phyloP scores from a whole-genome alignment of 148 eudicot genomes.

The Talinum fruticosum region DNA sequence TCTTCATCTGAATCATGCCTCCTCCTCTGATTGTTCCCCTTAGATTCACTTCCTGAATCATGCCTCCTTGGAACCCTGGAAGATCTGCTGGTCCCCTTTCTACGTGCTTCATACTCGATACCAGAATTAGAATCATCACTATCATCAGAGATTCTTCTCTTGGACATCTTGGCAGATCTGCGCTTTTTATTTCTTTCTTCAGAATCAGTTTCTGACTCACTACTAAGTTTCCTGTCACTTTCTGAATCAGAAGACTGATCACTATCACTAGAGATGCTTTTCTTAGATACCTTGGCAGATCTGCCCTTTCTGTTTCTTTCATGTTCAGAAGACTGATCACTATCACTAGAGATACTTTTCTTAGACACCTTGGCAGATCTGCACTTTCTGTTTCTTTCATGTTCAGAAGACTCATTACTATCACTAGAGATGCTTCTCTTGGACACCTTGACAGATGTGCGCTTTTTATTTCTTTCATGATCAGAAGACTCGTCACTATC shows the following conservation, averaged over 20 bases:
- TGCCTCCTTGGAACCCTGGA: constrained; percentile 22
- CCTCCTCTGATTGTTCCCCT: constrained; percentile 25
- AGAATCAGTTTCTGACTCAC: constrained; percentile 21
- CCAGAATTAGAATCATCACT: constrained; percentile 30
- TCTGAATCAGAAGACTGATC: constrained; percentile 7
- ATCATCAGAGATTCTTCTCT: constrained; percentile 25
- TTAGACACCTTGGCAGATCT: too few species aligned
- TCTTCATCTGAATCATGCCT: constrained; percentile 33
- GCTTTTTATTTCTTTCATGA: constrained; percentile 22
- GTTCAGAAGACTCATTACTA: constrained; percentile 9
- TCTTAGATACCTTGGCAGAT: constrained; percentile 21
- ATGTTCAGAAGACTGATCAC: constrained; percentile 12
- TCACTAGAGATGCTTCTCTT: constrained; percentile 28
- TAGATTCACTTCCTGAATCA: constrained; percentile 39
- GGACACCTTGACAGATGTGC: constrained; percentile 10
- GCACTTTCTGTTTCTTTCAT: too few species aligned
- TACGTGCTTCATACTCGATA: constrained; percentile 19
- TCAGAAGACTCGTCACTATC: constrained; percentile 20
- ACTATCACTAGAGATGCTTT: constrained; percentile 20
- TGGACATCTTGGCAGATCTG: constrained; percentile 17
- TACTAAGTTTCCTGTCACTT: not conserved
- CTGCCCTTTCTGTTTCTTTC: constrained; percentile 23
- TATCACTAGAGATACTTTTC: constrained; percentile 22
- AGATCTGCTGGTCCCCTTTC: constrained; percentile 15
- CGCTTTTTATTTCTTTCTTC: constrained; percentile 23